These are phyloP conservation scores for Erigeron philadelphicus DNA, from an alignment of 140 eudicot species.

Conservation along the genomic window DNA sequence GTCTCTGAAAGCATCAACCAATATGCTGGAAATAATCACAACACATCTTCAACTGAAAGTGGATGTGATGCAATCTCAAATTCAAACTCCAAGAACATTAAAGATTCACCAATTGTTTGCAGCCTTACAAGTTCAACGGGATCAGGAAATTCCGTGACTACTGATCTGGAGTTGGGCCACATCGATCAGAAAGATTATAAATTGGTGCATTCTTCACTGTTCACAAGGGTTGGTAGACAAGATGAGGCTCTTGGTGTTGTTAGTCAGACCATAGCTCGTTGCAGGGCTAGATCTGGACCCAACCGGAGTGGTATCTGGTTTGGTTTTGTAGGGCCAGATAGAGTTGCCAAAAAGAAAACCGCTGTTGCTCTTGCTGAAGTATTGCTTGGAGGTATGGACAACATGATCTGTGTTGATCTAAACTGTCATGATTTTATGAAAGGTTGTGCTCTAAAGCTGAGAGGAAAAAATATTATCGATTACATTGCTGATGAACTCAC, in stretches of 20 bases:
- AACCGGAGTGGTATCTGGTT: constrained; percentile 68
- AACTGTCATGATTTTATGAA: constrained; percentile 30
- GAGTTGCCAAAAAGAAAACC: constrained; percentile 50
- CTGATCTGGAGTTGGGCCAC: constrained; percentile 59
- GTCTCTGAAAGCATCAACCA: constrained; percentile 30
- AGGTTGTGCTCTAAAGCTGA: constrained; percentile 28
- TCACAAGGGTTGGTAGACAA: constrained; percentile 51
- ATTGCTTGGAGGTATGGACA: constrained; percentile 48
- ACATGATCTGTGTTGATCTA: constrained; percentile 50
- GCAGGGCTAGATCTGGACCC: constrained; percentile 36
- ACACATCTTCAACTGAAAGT: constrained; percentile 36
- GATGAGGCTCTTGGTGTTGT: constrained; percentile 51
- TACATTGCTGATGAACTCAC: constrained; percentile 59
- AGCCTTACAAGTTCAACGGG: constrained; percentile 33
- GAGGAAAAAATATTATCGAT: constrained; percentile 67
- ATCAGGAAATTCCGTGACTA: constrained; percentile 56
- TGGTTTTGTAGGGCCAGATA: constrained; percentile 61
- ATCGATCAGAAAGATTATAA: constrained; percentile 51
- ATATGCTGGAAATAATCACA: constrained; percentile 19
- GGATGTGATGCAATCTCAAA: constrained; percentile 23
- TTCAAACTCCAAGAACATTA: constrained; percentile 27
- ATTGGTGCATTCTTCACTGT: constrained; percentile 44
- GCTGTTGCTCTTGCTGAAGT: constrained; percentile 63
- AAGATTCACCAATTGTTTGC: constrained; percentile 30
- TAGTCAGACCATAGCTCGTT: constrained; percentile 46